A percentile compares a stretch with the other conserved stretches of the same genome.
Evolutionary conservation across 257 asterid species (phyloP).

Genomic region (Linaria vulgaris): DNA sequence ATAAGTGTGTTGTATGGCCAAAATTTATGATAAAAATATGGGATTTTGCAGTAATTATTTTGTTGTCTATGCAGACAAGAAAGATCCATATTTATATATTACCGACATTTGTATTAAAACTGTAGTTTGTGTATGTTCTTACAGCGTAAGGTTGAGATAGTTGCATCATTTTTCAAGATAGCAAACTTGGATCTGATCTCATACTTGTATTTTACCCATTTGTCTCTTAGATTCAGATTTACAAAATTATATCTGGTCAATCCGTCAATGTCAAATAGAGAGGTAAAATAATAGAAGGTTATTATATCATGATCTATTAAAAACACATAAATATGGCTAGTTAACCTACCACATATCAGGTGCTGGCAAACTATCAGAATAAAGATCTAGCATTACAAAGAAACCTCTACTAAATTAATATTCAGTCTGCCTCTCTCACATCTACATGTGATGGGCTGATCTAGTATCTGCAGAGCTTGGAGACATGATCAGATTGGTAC

Average conservation of each 20-base stretch:
- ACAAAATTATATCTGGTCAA: too few relatives aligned
- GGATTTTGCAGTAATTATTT: not conserved
- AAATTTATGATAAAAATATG: not conserved
- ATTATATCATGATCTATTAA: conserved; percentile 8
- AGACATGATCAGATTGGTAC: not conserved
- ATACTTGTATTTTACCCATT: too few relatives aligned
- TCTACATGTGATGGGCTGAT: conserved; percentile 1
- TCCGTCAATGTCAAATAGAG: not conserved
- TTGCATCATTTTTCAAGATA: too few relatives aligned
- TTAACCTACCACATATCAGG: conserved; percentile 8
- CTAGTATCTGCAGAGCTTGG: conserved; percentile 18
- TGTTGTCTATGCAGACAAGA: too few relatives aligned
- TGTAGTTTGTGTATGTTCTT: not conserved
- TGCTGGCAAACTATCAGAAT: conserved; percentile 17
- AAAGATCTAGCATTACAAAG: conserved; percentile 19
- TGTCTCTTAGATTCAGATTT: too few relatives aligned
- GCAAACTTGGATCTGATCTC: not conserved
- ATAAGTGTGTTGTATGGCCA: conserved; percentile 4
- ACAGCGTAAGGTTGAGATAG: too few relatives aligned
- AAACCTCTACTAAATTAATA: conserved; percentile 21
- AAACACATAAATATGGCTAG: conserved; percentile 9
- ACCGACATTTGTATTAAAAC: not conserved
- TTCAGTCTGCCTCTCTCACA: conserved; percentile 20
- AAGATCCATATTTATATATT: too few relatives aligned
- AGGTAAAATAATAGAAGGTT: not conserved